phyloP scores from a whole-genome alignment of 371 early-diverging fungal genomes.

The Fennellomyces sp. region DNA sequence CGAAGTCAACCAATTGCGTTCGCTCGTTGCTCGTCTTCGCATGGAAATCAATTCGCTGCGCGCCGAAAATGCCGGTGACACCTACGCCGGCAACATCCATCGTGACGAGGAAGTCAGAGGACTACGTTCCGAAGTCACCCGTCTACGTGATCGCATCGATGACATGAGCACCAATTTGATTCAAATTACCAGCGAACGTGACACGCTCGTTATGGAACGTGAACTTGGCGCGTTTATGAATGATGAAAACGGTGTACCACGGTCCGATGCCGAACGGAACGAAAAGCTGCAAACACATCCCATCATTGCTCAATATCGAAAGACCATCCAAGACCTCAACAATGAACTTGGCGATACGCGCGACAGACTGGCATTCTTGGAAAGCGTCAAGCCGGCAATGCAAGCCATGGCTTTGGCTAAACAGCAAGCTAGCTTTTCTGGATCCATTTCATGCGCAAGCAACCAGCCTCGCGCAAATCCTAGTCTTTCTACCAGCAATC shows the following conservation, averaged over 20 bases:
- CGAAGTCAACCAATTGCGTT: slow-evolving; percentile 74
- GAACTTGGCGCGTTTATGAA: slow-evolving; percentile 46
- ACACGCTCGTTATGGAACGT: slow-evolving; percentile 61
- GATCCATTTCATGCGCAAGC: slow-evolving; percentile 26
- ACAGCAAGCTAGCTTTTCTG: slow-evolving; percentile 12
- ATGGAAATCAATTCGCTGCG: slow-evolving; percentile 62
- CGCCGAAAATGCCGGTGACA: slow-evolving; percentile 37
- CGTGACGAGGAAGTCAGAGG: slow-evolving; percentile 54
- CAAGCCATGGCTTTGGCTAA: slow-evolving; percentile 29
- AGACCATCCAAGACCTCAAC: slow-evolving; percentile 57
- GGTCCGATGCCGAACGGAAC: slow-evolving; percentile 1
- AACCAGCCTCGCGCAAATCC: slow-evolving; percentile 2
- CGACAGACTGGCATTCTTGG: slow-evolving; percentile 33
- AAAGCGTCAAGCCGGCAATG: slow-evolving; percentile 34
- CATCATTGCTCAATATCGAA: slow-evolving; percentile 59
- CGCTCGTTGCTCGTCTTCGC: slow-evolving; percentile 71
- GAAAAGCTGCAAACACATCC: slow-evolving; percentile 44
- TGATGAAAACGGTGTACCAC: slow-evolving; percentile 8
- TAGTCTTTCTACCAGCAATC: slow-evolving; percentile 5
- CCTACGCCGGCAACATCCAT: slow-evolving; percentile 19
- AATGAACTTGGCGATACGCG: slow-evolving; percentile 55
- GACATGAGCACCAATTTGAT: slow-evolving; percentile 51
- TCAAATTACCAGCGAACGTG: slow-evolving; percentile 63
- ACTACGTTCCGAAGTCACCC: slow-evolving; percentile 47
- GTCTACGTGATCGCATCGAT: slow-evolving; percentile 58